phyloP scores from a whole-genome alignment of 2,329 filamentous ascomycete genomes.

The Fusarium devonianum region DNA sequence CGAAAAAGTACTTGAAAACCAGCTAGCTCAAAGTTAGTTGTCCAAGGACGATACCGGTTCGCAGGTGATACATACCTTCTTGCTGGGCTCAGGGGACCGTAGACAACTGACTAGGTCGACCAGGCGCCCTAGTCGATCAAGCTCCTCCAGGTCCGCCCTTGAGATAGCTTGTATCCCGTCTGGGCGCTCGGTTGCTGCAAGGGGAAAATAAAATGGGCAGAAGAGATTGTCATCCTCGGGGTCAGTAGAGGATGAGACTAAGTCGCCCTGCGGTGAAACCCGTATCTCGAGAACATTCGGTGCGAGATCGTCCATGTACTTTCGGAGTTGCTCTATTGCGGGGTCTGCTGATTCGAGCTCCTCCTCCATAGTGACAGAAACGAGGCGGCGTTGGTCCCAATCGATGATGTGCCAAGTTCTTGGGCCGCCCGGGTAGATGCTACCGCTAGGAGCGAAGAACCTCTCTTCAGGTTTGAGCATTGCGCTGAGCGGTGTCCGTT shows the following conservation, averaged over 20 bases:
- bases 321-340: conserved; percentile 37
- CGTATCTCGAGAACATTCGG: conserved; percentile 33
- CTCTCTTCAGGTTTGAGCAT: conserved; percentile 1
- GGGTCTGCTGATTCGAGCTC: conserved; percentile 28
- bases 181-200: conserved; percentile 27
- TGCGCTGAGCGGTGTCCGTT: neutral
- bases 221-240: conserved; percentile 40
- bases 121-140: conserved; percentile 41
- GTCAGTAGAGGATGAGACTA: conserved; percentile 33
- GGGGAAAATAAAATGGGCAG: conserved; percentile 38
- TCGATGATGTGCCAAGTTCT: conserved; percentile 42
- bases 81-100: neutral
- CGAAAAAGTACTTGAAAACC: conserved; percentile 49
- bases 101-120: conserved; percentile 38
- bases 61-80: neutral
- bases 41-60: no score
- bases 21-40: conserved; percentile 9
- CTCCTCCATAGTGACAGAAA: conserved; percentile 43
- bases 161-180: conserved; percentile 26
- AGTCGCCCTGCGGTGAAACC: conserved; percentile 34
- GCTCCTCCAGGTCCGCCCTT: conserved; percentile 40
- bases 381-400: conserved; percentile 41
- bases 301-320: conserved; percentile 29
- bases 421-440: conserved; percentile 22
- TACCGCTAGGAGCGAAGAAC: conserved; percentile 6